Percentiles rank a stretch among this genome's conserved stretches.
These are phyloP conservation scores for Obelidium mucronatum DNA, from an alignment of 192 early-diverging fungal species.

Conservation along the genomic window DNA sequence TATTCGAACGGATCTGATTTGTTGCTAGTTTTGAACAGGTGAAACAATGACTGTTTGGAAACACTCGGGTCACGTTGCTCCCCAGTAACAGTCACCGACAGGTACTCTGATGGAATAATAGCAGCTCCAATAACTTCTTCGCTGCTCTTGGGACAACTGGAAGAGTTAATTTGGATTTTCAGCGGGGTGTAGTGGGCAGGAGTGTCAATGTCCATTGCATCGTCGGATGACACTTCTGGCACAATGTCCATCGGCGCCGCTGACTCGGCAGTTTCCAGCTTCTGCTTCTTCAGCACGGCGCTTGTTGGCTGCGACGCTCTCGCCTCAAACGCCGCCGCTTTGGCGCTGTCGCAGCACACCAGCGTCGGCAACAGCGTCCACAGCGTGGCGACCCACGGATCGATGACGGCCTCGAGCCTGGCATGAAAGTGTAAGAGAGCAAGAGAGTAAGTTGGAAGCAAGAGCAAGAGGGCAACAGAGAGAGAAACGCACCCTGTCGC, in stretches of 20 bases:
- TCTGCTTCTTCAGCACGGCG: background rate
- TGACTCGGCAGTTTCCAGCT: background rate
- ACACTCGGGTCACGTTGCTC: background rate
- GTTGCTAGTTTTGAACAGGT: background rate
- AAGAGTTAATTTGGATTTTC: background rate
- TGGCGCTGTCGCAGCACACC: slow-evolving; percentile 51
- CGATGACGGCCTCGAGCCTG: slow-evolving; percentile 84
- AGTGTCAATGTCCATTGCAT: slow-evolving; percentile 10
- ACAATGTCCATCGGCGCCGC: background rate
- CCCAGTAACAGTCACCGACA: background rate
- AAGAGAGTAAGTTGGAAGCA: slow-evolving; percentile 1
- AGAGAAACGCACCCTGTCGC: slow-evolving; percentile 77
- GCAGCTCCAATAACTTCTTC: slow-evolving; percentile 7
- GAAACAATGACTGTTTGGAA: slow-evolving; percentile 7
- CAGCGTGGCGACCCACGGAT: slow-evolving; percentile 89
- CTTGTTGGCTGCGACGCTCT: slow-evolving; percentile 7
- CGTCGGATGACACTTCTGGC: background rate
- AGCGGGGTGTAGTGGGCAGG: slow-evolving; percentile 7
- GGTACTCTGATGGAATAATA: slow-evolving; percentile 1
- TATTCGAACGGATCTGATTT: slow-evolving; percentile 21
- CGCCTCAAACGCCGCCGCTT: slow-evolving; percentile 30
- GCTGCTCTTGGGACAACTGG: background rate
- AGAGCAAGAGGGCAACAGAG: background rate
- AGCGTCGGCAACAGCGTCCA: slow-evolving; percentile 74
- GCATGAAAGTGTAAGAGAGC: background rate